A percentile compares a stretch with the other conserved stretches of the same genome.
Evolutionary conservation across 164 flowering plant species (phyloP).

Genomic region (Vitis amurensis): DNA sequence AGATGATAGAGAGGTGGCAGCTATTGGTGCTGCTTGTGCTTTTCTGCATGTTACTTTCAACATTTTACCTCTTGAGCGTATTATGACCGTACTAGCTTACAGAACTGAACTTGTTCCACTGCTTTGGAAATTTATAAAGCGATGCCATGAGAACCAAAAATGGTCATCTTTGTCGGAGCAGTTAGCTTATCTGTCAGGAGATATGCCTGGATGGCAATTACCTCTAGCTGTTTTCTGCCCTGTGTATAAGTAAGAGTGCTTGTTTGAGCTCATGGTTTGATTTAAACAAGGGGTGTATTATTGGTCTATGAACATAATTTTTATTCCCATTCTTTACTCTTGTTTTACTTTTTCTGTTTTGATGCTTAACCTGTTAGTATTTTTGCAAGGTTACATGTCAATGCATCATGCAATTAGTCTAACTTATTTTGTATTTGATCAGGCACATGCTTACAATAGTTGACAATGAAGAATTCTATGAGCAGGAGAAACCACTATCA

Average conservation of each 20-base stretch:
- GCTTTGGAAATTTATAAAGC: slow-evolving; percentile 90
- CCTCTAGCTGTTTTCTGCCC: slow-evolving; percentile 96
- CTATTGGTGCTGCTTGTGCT: slow-evolving; percentile 83
- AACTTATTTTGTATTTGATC: slow-evolving; percentile 20
- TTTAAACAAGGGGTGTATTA: neutral
- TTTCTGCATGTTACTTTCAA: slow-evolving; percentile 78
- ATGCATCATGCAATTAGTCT: neutral
- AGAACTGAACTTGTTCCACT: slow-evolving; percentile 87
- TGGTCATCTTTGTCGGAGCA: slow-evolving; percentile 72
- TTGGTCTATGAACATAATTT: neutral
- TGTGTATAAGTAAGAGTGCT: slow-evolving; percentile 73
- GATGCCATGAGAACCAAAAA: slow-evolving; percentile 74
- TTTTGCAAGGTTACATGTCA: neutral
- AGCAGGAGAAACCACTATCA: slow-evolving; percentile 85
- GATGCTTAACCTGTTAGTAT: neutral
- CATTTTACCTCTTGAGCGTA: slow-evolving; percentile 69
- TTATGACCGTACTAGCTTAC: slow-evolving; percentile 86
- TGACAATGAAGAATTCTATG: slow-evolving; percentile 97
- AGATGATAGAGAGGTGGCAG: slow-evolving; percentile 56
- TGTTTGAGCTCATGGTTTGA: neutral
- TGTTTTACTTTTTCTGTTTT: neutral
- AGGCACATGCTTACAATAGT: slow-evolving; percentile 96
- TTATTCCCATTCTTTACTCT: neutral
- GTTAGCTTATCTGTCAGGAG: slow-evolving; percentile 54
- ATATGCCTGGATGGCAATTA: slow-evolving; percentile 87